phyloP scores from a whole-genome alignment of 1,139 yeast genomes.

The Lodderomyces margitis region DNA sequence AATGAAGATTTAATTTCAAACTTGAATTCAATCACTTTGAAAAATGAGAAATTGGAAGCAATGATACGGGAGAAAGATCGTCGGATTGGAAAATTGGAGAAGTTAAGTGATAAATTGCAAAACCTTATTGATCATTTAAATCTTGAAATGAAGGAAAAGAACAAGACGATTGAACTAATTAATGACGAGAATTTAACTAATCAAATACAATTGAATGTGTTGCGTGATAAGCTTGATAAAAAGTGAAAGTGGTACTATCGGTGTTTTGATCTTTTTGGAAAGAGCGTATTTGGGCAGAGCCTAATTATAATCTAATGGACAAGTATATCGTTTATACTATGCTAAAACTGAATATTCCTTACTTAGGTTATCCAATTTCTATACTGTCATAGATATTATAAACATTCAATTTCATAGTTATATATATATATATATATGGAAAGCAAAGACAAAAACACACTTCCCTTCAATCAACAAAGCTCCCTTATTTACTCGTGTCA shows the following conservation, averaged over 20 bases:
- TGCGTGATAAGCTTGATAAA: slow-evolving; percentile 38
- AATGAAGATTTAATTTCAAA: slow-evolving; percentile 20
- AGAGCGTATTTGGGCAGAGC: too few species aligned
- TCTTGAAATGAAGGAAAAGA: slow-evolving; percentile 53
- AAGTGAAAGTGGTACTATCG: too few species aligned
- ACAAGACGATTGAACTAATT: slow-evolving; percentile 55
- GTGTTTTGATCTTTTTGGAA: too few species aligned
- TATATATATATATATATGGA: too few species aligned
- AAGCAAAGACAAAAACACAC: too few species aligned
- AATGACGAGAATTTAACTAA: slow-evolving; percentile 71
- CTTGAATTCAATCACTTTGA: slow-evolving; percentile 26
- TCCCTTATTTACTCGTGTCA: slow-evolving; percentile 54
- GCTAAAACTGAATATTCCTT: too few species aligned
- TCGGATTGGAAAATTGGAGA: slow-evolving; percentile 21
- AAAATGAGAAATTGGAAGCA: slow-evolving; percentile 22
- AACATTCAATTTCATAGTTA: too few species aligned
- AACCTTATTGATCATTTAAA: slow-evolving; percentile 31
- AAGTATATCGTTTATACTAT: too few species aligned
- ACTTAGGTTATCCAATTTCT: too few species aligned
- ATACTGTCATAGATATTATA: too few species aligned
- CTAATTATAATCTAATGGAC: too few species aligned
- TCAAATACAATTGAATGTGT: slow-evolving; percentile 68
- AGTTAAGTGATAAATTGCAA: slow-evolving; percentile 23
- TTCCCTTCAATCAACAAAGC: background rate
- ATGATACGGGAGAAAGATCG: slow-evolving; percentile 15